Percentiles rank a stretch among this genome's conserved stretches.
Conservation (phyloP, 768 basidiomycete genomes). For the Chalciporus sphaerocephalus region DNA sequence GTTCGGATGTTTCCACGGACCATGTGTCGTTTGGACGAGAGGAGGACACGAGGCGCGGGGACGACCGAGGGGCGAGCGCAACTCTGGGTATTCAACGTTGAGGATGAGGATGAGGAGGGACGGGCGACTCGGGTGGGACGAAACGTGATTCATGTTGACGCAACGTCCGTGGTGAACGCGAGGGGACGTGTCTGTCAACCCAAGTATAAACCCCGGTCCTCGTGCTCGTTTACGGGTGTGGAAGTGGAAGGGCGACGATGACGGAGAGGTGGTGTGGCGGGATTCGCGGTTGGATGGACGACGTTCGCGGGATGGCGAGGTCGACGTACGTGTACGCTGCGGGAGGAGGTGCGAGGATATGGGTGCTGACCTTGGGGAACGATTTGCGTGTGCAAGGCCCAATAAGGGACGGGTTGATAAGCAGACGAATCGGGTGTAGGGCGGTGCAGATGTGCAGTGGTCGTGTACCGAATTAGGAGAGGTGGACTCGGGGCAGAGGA, state of each 20-base stretch:
- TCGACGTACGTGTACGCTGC: not conserved
- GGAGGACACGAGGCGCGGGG: not conserved
- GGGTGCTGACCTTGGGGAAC: not conserved
- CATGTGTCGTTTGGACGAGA: not conserved
- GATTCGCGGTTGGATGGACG: not conserved
- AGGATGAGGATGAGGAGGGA: no score
- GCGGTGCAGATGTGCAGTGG: not conserved
- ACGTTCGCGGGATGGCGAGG: not conserved
- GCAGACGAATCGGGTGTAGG: not conserved
- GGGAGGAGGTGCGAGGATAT: not conserved
- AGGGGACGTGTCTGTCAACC: not conserved
- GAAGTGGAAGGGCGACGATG: not conserved
- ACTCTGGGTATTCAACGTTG: no score
- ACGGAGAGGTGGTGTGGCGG: not conserved
- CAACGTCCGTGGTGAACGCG: constrained; percentile 23
- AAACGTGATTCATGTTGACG: not conserved
- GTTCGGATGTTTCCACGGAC: not conserved
- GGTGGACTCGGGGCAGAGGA: no score
- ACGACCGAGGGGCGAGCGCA: not conserved
- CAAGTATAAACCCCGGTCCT: constrained; percentile 3
- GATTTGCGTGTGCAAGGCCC: not conserved
- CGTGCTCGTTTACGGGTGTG: constrained; percentile 1
- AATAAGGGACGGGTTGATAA: not conserved
- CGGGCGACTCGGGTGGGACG: no score
- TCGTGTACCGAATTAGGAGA: no score